Evolutionary conservation across 768 basidiomycete genomes (phyloP).

Genomic region (Amanita pseudoporphyria): DNA sequence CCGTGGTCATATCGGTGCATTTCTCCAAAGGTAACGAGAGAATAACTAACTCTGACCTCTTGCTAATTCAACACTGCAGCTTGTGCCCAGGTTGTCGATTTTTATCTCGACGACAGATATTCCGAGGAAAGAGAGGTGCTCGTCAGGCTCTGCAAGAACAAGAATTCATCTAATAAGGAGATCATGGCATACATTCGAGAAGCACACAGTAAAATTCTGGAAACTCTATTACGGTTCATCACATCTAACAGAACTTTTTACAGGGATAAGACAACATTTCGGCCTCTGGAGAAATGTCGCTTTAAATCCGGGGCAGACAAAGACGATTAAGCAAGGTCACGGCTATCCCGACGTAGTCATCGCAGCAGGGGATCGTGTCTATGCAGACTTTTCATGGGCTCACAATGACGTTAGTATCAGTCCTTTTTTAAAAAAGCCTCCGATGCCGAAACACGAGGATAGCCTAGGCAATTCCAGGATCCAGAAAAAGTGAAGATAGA

Average conservation of each 20-base stretch:
- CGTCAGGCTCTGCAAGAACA: slow-evolving; percentile 9
- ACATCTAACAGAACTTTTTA: background rate
- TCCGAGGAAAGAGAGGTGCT: slow-evolving; percentile 13
- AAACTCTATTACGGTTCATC: background rate
- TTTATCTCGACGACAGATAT: slow-evolving; percentile 16
- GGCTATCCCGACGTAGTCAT: slow-evolving; percentile 8
- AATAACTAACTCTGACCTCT: background rate
- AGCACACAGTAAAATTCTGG: slow-evolving; percentile 14
- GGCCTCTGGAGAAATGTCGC: slow-evolving; percentile 11
- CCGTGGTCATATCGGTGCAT: slow-evolving; percentile 15
- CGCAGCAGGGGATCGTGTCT: slow-evolving; percentile 13
- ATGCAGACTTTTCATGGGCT: slow-evolving; percentile 9
- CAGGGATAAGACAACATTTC: slow-evolving; percentile 12
- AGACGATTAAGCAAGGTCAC: slow-evolving; percentile 2
- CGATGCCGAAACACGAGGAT: background rate
- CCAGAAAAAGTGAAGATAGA: slow-evolving; percentile 8
- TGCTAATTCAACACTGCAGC: slow-evolving; percentile 8
- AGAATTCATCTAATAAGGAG: slow-evolving; percentile 9
- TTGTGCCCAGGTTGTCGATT: slow-evolving; percentile 17
- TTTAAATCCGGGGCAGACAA: background rate
- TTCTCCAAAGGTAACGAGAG: slow-evolving; percentile 14
- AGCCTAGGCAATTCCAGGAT: slow-evolving; percentile 10
- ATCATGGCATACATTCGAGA: slow-evolving; percentile 19
- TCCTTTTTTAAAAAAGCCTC: background rate
- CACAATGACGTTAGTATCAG: slow-evolving; percentile 11